phyloP scores from a whole-genome alignment of 192 early-diverging fungal species.

The Phycomyces nitens region DNA sequence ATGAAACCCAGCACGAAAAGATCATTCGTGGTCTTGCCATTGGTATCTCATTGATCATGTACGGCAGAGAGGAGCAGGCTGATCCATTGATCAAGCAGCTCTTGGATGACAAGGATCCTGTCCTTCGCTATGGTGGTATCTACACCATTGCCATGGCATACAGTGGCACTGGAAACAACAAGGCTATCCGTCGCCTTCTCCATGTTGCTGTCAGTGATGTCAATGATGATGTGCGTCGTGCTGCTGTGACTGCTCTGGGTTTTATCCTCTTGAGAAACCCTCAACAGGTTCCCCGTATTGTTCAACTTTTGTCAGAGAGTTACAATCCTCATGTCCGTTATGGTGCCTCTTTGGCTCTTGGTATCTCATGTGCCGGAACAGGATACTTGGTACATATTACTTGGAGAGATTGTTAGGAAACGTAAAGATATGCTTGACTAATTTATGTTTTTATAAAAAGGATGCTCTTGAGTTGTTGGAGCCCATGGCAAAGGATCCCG shows the following conservation, averaged over 20 bases:
- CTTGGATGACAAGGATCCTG: slow-evolving; percentile 88
- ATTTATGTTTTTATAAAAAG: too few relatives aligned
- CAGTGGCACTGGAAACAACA: slow-evolving; percentile 96
- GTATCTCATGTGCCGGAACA: slow-evolving; percentile 96
- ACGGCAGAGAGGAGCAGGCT: slow-evolving; percentile 92
- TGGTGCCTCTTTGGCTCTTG: slow-evolving; percentile 92
- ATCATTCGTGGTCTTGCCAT: slow-evolving; percentile 95
- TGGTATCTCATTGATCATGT: slow-evolving; percentile 95
- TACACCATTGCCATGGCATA: slow-evolving; percentile 98
- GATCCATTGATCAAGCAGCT: slow-evolving; percentile 87
- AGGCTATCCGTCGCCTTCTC: slow-evolving; percentile 87
- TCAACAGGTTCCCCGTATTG: slow-evolving; percentile 95
- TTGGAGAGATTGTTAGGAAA: too few relatives aligned
- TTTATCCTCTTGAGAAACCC: slow-evolving; percentile 92
- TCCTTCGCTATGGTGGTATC: slow-evolving; percentile 95
- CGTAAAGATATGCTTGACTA: too few relatives aligned
- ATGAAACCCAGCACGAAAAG: slow-evolving; percentile 99
- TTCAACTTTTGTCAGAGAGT: slow-evolving; percentile 94
- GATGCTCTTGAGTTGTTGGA: slow-evolving; percentile 93
- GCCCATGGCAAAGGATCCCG: slow-evolving; percentile 95
- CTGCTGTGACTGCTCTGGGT: slow-evolving; percentile 93
- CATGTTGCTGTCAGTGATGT: slow-evolving; percentile 98
- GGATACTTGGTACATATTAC: slow-evolving; percentile 70
- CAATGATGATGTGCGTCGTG: slow-evolving; percentile 99
- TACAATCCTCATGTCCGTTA: slow-evolving; percentile 99